Evolutionary conservation across 1,284 basidiomycete species (phyloP), one percentile per base, ranked within the genome.

Genomic region (Heterobasidion parviporum): DNA sequence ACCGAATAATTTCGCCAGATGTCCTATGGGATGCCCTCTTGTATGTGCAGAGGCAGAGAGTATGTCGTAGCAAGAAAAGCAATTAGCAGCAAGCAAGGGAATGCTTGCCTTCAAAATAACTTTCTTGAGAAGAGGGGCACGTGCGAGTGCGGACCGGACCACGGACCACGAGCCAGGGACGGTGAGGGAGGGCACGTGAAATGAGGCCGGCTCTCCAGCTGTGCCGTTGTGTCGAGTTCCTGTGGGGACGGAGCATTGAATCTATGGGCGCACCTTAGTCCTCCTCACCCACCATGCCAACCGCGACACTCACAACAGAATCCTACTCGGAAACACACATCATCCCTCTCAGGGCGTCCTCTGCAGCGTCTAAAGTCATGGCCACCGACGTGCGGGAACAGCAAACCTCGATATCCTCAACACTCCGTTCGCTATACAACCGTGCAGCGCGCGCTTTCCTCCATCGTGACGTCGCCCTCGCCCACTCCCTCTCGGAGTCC

Each of bases 401-500:
- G 36, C 52, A n/a, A 45, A 8, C 53, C 12, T 48, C 53, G 6
- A 16, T 6, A 12, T 18, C 20, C 36, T 6, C 45, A 6, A 16
- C 81, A 15, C 71, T 91, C 35, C 79, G 83, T 46, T 80, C 84
- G 9, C 74, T 90, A 53, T 90, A 91, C 69, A 77, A 79, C 62
- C 81, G 85, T 55, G 89, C 89, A 33, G 83, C 86, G 45, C 78
- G 81, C 53, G 85, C 88, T 1, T 91, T 92, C 64, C 76, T 91
- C 20, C 82, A 83, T 58, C 82, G 84, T 55, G 81, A 90, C 64
- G 71, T 86, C 55, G 63, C 73, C 8, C 75, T 87, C 48, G 84
- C 88, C 0, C 72, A 85, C 57, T 76, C 81, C 1, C 73, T 91
- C 38, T 66, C 90, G 35, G 70, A 77, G 43, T 80, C 85, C n/a